Evolutionary conservation across 108 stramenopile genomes (phyloP), one percentile per base, ranked within the genome.

Genomic region (Cyclotella atomus): DNA sequence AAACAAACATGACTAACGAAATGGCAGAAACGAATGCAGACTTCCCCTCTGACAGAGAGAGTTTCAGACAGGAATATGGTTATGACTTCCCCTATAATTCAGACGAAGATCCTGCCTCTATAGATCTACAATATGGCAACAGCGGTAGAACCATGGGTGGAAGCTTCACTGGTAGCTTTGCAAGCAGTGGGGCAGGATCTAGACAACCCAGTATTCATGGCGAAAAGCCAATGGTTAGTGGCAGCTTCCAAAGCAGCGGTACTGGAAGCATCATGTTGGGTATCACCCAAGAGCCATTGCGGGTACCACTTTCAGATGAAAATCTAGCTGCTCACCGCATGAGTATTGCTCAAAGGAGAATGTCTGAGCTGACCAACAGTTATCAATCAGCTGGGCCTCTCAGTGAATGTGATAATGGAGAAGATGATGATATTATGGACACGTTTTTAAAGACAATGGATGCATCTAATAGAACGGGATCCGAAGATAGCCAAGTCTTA

Each of bases 41-140:
- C 67, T 68, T 68, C 28, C 67, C 67, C 66, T 53, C 66, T 29
- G 20, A 36, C 46, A 49, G 67, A 36, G 49, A 52, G 23, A 33
- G 44, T 6, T 68, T 53, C 66, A 43, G 29, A 9, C 9, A 47
- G 10, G 9, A 29, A 17, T 19, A 23, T 15, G 35, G 34, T 10
- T 46, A 46, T 41, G 49, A 54, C 25, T 54, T 46, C 43, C 45
- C 67, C 33, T 68, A 35, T 21, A 23, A 52, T 24, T 25, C 29
- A 0, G 46, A 68, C 19, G 67, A 68, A 25, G 67, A 34, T 0
- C 46, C 41, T 27, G 28, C 29, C n/a, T 23, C 21, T n/a, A 60
- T 38, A 20, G 49, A 20, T 9, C 33, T 20, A 41, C 65, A n/a
- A 1, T 19, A 65, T 20, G 32, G 9, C 0, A n/a, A 49, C 3